Evolutionary conservation across 257 asterid genomes (phyloP), one percentile per base, ranked within the genome.

Genomic region (Nicotiana tabacum): DNA sequence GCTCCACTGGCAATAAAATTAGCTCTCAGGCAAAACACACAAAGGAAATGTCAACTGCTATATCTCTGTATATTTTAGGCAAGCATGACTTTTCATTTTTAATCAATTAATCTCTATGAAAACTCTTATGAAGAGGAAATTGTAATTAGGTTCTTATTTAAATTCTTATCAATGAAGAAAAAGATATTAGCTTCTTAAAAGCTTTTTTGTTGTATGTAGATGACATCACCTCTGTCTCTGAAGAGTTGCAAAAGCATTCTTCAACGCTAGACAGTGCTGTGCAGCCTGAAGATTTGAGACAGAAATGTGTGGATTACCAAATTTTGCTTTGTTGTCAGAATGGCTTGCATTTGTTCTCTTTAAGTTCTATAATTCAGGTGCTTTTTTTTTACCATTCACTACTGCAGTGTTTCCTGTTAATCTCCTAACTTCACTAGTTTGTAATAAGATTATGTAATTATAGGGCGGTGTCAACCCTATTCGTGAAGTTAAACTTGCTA

Each of bases 291-390:
- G 46, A 81, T 85, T 83, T 86, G 72, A 88, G 76, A 72, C 69
- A 83, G 61, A 83, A 76, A 77, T 82, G 11, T 77, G 56, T 85
- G 86, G 87, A 89, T 70, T 89, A 92, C 21, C 88, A 86, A 27
- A 89, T 92, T 87, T 83, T 96, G 67, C 89, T 94, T 85, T 94
- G 98, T 84, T 91, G 92, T 82, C 94, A 89, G 86, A 93, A 93
- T 80, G 91, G 92, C 66, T 85, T 94, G 70, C 89, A 88, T 84
- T 46, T 92, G 37, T 89, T 88, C 92, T 82, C 92, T 83, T 81
- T 85, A 29, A 83, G 86, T 82, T 89, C 95, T 82, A 82, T 91
- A 79, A 77, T 91, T 84, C 93, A 94, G 98, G 98, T 92, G 81
- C 80, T 64, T 64, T 53, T 70, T 37, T 84, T 62, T 83, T 79